These are phyloP conservation scores for Fusarium palustre DNA, from an alignment of 2,329 filamentous ascomycete species.

Conservation along the genomic window DNA sequence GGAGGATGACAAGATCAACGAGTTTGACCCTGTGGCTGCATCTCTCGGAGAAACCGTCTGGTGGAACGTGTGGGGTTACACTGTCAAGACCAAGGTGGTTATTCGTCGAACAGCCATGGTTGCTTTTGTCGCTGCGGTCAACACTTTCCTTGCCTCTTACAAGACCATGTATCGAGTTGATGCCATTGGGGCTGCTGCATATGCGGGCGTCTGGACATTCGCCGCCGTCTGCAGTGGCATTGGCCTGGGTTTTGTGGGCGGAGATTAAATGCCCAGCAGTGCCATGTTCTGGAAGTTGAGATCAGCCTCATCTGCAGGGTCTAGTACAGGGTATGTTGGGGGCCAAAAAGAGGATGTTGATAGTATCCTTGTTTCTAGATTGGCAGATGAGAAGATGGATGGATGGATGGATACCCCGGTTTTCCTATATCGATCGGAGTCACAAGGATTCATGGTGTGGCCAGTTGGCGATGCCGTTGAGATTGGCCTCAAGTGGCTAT, in stretches of 20 bases:
- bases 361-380: constrained; percentile 28
- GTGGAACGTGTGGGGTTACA: constrained; percentile 79
- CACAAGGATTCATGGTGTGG: constrained; percentile 23
- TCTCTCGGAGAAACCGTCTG: constrained; percentile 76
- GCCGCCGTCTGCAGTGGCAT: constrained; percentile 71
- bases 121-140: constrained; percentile 66
- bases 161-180: constrained; percentile 78
- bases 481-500: neutral
- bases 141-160: constrained; percentile 73
- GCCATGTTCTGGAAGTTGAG: constrained; percentile 8
- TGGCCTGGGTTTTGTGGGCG: constrained; percentile 63
- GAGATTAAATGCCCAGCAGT: constrained; percentile 50
- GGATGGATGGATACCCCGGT: constrained; percentile 35
- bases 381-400: constrained; percentile 31
- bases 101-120: constrained; percentile 73
- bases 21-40: constrained; percentile 74
- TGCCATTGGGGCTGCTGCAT: constrained; percentile 74
- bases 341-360: constrained; percentile 11
- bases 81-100: constrained; percentile 70
- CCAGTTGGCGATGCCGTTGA: constrained; percentile 18
- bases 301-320: constrained; percentile 34
- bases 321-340: constrained; percentile 5
- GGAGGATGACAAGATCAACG: constrained; percentile 61
- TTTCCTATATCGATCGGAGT: constrained; percentile 27
- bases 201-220: constrained; percentile 79